A percentile compares a stretch with the other conserved stretches of the same genome.
phyloP scores from a whole-genome alignment of 2,329 filamentous ascomycete species.

The Epicoccum nigrum region DNA sequence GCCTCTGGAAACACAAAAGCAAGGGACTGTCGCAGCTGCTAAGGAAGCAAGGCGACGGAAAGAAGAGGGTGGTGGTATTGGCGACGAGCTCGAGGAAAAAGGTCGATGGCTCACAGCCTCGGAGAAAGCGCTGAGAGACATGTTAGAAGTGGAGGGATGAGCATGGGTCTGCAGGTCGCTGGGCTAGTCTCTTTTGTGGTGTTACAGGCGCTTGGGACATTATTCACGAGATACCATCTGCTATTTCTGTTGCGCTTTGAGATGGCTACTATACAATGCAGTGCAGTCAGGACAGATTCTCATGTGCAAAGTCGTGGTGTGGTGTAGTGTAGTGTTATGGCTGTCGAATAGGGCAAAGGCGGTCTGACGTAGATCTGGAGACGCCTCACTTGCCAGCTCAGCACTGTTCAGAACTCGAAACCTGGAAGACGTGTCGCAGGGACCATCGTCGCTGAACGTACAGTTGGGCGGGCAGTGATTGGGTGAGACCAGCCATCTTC shows the following conservation, averaged over 20 bases:
- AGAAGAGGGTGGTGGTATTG: constrained; percentile 67
- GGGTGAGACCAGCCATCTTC: constrained; percentile 30
- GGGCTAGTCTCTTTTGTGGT: neutral
- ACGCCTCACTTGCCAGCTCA: constrained; percentile 15
- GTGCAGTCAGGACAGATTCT: too few relatives aligned
- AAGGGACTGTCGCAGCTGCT: constrained; percentile 70
- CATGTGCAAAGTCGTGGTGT: too few relatives aligned
- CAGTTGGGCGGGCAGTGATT: constrained; percentile 18
- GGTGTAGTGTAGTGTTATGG: too few relatives aligned
- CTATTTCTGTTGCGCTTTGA: neutral
- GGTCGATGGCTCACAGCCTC: constrained; percentile 76
- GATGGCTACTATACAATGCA: neutral
- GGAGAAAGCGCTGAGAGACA: constrained; percentile 66
- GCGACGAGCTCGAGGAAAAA: constrained; percentile 76
- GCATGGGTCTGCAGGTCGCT: constrained; percentile 2
- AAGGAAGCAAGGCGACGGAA: constrained; percentile 72
- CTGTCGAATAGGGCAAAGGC: too few relatives aligned
- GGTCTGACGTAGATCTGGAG: constrained; percentile 19
- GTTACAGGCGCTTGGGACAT: constrained; percentile 5
- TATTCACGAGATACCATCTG: constrained; percentile 10
- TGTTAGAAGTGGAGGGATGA: constrained; percentile 62
- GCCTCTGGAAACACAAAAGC: constrained; percentile 70
- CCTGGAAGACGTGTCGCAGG: constrained; percentile 13
- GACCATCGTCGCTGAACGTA: constrained; percentile 12
- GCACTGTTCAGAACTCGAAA: constrained; percentile 12